Conservation (phyloP, 805 yeast genomes). For the Kodamaea laetipori region DNA sequence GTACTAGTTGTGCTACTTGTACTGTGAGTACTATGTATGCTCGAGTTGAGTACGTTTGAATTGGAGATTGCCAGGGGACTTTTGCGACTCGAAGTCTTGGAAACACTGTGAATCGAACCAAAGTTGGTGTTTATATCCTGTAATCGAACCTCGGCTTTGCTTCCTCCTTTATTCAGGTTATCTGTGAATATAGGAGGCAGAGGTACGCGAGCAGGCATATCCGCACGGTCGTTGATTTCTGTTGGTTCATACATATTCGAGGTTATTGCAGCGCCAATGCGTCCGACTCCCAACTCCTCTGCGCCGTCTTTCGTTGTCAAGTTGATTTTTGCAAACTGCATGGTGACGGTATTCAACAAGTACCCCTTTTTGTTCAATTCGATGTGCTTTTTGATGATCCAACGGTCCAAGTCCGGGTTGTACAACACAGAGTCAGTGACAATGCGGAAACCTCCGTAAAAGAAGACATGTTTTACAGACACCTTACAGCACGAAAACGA, state of each 20-base stretch:
- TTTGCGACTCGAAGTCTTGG: slow-evolving; percentile 10
- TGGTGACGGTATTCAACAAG: slow-evolving; percentile 55
- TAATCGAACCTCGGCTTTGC: background rate
- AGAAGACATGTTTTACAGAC: slow-evolving; percentile 57
- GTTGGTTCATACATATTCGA: slow-evolving; percentile 24
- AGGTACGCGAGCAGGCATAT: slow-evolving; percentile 17
- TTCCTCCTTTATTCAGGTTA: background rate
- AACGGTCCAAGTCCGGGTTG: slow-evolving; percentile 26
- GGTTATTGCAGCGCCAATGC: slow-evolving; percentile 36
- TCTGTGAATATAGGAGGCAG: slow-evolving; percentile 25
- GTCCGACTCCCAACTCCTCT: slow-evolving; percentile 21
- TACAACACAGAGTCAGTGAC: slow-evolving; percentile 26
- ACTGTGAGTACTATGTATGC: too few relatives aligned
- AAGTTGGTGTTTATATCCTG: slow-evolving; percentile 1
- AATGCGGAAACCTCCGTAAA: slow-evolving; percentile 69
- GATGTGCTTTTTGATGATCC: slow-evolving; percentile 47
- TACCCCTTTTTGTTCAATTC: slow-evolving; percentile 55
- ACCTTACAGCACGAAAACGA: slow-evolving; percentile 51
- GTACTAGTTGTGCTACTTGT: too few relatives aligned
- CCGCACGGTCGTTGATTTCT: slow-evolving; percentile 7
- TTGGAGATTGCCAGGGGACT: slow-evolving; percentile 6
- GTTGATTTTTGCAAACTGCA: slow-evolving; percentile 49
- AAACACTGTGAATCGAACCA: slow-evolving; percentile 6
- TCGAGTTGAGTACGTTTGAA: background rate
- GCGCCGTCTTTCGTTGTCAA: slow-evolving; percentile 23